Evolutionary conservation across 2,329 filamentous ascomycete genomes (phyloP).

Genomic region (Fusarium sp.): DNA sequence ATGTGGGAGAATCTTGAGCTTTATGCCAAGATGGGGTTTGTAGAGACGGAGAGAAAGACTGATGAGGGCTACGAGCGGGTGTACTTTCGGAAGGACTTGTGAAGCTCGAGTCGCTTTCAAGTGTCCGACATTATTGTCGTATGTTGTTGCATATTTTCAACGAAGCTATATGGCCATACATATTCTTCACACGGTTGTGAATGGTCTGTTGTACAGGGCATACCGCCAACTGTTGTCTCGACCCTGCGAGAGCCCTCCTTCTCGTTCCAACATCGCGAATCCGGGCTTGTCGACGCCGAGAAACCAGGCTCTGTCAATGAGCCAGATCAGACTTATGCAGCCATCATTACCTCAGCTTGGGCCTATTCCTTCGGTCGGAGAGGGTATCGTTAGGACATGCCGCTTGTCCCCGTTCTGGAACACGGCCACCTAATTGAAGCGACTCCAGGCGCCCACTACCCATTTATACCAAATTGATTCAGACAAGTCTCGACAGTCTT

Average conservation of each 20-base stretch:
- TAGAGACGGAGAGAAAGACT: slow-evolving; percentile 43
- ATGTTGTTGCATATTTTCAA: neutral
- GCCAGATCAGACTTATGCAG: rapidly evolving
- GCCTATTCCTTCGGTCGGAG: neutral
- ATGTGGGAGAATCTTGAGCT: slow-evolving; percentile 50
- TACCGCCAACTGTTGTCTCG: neutral
- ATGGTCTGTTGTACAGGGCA: neutral
- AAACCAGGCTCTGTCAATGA: neutral
- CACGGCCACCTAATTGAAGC: neutral
- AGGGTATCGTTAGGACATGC: neutral
- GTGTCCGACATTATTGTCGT: too few species aligned
- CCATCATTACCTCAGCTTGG: neutral
- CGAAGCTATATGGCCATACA: neutral
- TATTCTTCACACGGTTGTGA: neutral
- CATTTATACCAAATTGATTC: neutral
- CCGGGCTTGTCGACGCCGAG: neutral
- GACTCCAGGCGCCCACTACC: neutral
- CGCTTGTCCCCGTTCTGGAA: neutral
- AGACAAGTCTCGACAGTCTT: too few species aligned
- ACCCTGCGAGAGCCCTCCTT: neutral
- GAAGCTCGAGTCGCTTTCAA: slow-evolving; percentile 22
- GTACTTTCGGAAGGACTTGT: slow-evolving; percentile 49
- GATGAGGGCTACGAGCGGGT: slow-evolving; percentile 52
- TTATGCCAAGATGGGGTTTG: slow-evolving; percentile 49
- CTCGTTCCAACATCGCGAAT: neutral